Percentiles rank a stretch among this genome's conserved stretches.
phyloP scores from a whole-genome alignment of 768 basidiomycete species.

The Pleurotus djamor region DNA sequence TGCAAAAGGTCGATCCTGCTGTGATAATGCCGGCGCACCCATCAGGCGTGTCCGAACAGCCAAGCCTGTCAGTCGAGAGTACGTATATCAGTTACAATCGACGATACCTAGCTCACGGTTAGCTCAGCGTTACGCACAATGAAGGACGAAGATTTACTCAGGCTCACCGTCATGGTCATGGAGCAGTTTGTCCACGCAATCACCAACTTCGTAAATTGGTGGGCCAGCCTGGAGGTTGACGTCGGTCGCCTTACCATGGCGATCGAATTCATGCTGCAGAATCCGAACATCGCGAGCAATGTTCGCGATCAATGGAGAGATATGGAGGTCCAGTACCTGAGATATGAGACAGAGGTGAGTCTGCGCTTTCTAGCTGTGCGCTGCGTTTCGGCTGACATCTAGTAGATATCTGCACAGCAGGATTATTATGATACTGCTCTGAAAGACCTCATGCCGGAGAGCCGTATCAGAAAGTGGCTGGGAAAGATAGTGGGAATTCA shows the following conservation, averaged over 20 bases:
- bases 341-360: background rate
- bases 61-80: background rate
- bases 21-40: too few relatives aligned
- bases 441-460: background rate
- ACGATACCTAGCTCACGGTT: too few relatives aligned
- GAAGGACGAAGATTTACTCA: background rate
- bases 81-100: too few relatives aligned
- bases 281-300: background rate
- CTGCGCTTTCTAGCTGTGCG: background rate
- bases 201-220: conserved; percentile 1
- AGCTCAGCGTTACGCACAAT: background rate
- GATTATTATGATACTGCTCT: background rate
- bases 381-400: too few relatives aligned
- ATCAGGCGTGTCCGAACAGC: background rate
- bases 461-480: too few relatives aligned
- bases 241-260: background rate
- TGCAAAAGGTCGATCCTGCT: background rate
- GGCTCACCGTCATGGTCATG: background rate
- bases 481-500: too few relatives aligned
- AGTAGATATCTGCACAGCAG: background rate
- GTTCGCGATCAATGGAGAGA: background rate
- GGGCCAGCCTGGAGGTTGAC: background rate
- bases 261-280: background rate
- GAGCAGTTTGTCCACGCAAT: background rate
- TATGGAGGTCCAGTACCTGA: background rate